phyloP scores from a whole-genome alignment of 225 moss, liverwort and hornwort genomes.

The Anthoceros angustus region DNA sequence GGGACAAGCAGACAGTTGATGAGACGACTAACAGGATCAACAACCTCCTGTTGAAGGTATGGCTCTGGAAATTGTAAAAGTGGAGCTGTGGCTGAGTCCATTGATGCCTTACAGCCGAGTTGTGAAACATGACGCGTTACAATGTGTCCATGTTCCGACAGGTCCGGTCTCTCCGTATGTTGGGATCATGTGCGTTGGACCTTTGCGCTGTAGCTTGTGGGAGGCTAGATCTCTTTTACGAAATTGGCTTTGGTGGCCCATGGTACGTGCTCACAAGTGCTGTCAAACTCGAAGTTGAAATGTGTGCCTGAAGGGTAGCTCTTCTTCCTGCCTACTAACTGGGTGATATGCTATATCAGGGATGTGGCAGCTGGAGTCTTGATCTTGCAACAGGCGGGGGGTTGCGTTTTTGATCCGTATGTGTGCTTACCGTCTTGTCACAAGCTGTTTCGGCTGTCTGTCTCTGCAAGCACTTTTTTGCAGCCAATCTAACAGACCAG shows the following conservation, averaged over 20 bases:
- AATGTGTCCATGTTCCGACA: slow-evolving; percentile 9
- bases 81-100: not conserved
- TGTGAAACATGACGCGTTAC: not conserved
- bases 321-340: not conserved
- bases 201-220: slow-evolving; percentile 87
- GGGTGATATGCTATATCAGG: slow-evolving; percentile 16
- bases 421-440: slow-evolving; percentile 7
- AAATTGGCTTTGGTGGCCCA: slow-evolving; percentile 89
- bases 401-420: slow-evolving; percentile 75
- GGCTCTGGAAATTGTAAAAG: not conserved
- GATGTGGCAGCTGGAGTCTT: slow-evolving; percentile 87
- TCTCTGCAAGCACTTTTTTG: not conserved
- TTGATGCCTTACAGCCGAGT: not conserved
- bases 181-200: slow-evolving; percentile 91
- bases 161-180: slow-evolving; percentile 75
- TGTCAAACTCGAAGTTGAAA: not conserved
- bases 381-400: slow-evolving; percentile 81
- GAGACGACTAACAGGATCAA: slow-evolving; percentile 50
- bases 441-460: not conserved
- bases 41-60: slow-evolving; percentile 56
- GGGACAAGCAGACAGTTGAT: slow-evolving; percentile 52
- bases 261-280: slow-evolving; percentile 28
- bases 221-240: slow-evolving; percentile 83
- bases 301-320: not conserved
- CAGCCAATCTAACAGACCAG: slow-evolving; percentile 18